phyloP scores from a whole-genome alignment of 1,284 basidiomycete genomes.

The Pseudozyma sp. region DNA sequence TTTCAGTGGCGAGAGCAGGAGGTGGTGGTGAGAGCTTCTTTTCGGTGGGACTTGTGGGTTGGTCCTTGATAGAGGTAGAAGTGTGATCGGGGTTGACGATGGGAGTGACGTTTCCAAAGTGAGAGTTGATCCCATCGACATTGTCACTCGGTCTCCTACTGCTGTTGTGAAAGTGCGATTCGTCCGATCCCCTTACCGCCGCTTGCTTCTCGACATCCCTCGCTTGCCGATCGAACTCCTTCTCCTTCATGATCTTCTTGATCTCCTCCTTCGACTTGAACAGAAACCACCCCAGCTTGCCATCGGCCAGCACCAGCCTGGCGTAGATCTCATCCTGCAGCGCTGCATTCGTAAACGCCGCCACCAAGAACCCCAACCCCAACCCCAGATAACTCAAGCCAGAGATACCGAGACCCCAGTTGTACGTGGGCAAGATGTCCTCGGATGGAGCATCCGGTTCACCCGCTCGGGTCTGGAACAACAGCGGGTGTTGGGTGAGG shows the following conservation, averaged over 20 bases:
- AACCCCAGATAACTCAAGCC: constrained; percentile 70
- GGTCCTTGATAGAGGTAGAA: not conserved
- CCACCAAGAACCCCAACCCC: constrained; percentile 69
- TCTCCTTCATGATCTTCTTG: constrained; percentile 7
- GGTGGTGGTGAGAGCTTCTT: not conserved
- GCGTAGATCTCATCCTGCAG: constrained; percentile 71
- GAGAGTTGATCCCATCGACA: constrained; percentile 10
- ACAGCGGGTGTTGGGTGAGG: constrained; percentile 69
- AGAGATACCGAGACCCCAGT: constrained; percentile 68
- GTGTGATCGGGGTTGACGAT: constrained; percentile 3
- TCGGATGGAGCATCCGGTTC: constrained; percentile 61
- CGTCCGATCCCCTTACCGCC: not conserved
- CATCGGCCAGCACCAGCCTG: constrained; percentile 45
- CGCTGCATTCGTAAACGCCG: constrained; percentile 68
- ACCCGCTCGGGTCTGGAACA: constrained; percentile 64
- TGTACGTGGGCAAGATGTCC: constrained; percentile 68
- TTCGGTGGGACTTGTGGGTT: not conserved
- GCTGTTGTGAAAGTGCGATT: not conserved
- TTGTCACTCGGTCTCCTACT: constrained; percentile 1
- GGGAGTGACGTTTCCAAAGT: constrained; percentile 23
- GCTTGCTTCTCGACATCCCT: constrained; percentile 8
- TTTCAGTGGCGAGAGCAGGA: not conserved
- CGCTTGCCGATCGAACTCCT: not conserved
- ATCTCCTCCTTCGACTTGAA: constrained; percentile 31
- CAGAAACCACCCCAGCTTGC: constrained; percentile 43